Evolutionary conservation across 192 early-diverging fungal species (phyloP).

Genomic region (Mortierella alpina): DNA sequence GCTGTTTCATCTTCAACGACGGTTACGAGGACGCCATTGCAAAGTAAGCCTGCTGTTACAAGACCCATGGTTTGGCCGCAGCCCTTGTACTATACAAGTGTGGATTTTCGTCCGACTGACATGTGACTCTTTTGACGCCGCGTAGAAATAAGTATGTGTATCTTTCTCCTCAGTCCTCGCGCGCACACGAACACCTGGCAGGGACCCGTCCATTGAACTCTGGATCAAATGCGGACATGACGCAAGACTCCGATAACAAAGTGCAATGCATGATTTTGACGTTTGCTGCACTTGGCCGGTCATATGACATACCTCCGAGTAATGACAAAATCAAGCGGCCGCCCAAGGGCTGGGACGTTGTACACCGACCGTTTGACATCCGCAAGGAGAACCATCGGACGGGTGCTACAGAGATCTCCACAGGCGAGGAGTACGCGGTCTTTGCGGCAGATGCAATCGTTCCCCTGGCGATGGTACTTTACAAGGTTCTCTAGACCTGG

Average conservation of each 20-base stretch:
- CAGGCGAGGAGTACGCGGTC: constrained; percentile 43
- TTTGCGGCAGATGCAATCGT: constrained; percentile 48
- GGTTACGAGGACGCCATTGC: constrained; percentile 38
- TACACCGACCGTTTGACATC: constrained; percentile 21
- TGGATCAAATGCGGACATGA: constrained; percentile 1
- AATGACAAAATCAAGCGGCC: constrained; percentile 40
- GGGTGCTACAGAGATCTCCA: not conserved
- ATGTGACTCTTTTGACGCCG: no score
- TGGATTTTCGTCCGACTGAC: no score
- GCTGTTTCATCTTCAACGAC: constrained; percentile 54
- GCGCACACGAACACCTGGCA: constrained; percentile 22
- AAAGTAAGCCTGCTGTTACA: constrained; percentile 21
- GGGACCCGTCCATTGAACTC: not conserved
- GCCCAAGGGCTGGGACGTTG: constrained; percentile 44
- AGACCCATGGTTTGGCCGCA: not conserved
- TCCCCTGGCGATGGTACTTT: constrained; percentile 50
- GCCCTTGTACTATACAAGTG: not conserved
- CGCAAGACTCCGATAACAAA: constrained; percentile 19
- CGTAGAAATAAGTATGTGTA: constrained; percentile 32
- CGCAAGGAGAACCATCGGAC: not conserved
- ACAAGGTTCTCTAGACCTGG: constrained; percentile 27
- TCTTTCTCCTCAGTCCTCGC: constrained; percentile 41
- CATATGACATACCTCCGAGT: constrained; percentile 36
- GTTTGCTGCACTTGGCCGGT: constrained; percentile 33
- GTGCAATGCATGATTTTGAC: constrained; percentile 48